These are phyloP conservation scores for Chlorella variabilis DNA, from an alignment of 163 green algal genomes.

Conservation along the genomic window DNA sequence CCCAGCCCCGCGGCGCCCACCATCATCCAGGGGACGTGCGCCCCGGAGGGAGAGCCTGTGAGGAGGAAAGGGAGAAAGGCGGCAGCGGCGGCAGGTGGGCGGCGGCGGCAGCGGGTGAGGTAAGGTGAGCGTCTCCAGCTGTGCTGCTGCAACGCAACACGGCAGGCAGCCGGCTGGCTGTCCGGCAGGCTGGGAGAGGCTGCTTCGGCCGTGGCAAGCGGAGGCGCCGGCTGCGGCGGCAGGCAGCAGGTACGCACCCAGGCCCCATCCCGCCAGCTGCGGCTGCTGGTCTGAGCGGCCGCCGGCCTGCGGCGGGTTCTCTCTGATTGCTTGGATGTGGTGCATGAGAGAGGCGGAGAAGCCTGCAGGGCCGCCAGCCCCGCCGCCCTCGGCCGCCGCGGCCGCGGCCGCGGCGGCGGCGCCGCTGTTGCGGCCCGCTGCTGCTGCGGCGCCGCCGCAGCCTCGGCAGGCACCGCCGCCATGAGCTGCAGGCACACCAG, in stretches of 20 bases:
- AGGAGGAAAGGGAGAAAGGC: not conserved
- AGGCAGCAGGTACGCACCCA: conserved; percentile 14
- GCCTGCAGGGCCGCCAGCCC: not conserved
- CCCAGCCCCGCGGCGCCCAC: not conserved
- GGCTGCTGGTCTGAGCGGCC: not conserved
- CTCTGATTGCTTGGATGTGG: conserved; percentile 39
- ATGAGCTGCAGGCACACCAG: conserved; percentile 14
- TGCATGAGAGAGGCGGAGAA: conserved; percentile 45
- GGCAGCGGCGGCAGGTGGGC: not conserved
- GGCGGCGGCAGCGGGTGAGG: not conserved
- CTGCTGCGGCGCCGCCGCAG: not conserved
- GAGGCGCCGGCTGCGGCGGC: not conserved
- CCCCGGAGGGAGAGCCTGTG: conserved; percentile 23
- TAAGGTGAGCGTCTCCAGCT: too few species aligned
- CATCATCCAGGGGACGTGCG: conserved; percentile 18
- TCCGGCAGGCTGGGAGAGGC: too few species aligned
- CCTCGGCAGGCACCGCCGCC: not conserved
- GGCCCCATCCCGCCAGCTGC: conserved; percentile 44
- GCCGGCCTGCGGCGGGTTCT: conserved; percentile 23
- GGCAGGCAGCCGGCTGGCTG: too few species aligned
- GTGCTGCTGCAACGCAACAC: too few species aligned
- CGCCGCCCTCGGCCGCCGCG: not conserved
- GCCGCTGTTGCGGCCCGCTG: too few species aligned
- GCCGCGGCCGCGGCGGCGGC: not conserved
- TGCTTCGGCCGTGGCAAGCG: not conserved